A percentile compares a stretch with the other conserved stretches of the same genome.
phyloP scores from a whole-genome alignment of 1,284 basidiomycete genomes.

The Meira miltonrushii region DNA sequence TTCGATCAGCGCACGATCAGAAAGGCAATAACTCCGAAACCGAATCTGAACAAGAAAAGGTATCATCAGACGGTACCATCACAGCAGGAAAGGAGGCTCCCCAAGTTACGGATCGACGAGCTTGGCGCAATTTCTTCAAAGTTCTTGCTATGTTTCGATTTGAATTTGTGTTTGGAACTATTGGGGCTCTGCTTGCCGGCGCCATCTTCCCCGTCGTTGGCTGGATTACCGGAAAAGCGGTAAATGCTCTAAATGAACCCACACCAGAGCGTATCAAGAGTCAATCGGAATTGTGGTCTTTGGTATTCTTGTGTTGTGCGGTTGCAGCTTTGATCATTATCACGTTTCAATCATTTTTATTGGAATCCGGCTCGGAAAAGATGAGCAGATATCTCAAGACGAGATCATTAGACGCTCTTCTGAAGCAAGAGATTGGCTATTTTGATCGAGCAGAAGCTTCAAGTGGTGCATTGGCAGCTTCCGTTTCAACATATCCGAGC shows the following conservation, averaged over 20 bases:
- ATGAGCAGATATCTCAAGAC: constrained; percentile 36
- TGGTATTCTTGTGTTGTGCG: constrained; percentile 42
- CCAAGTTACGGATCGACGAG: too few relatives aligned
- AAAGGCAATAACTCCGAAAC: too few relatives aligned
- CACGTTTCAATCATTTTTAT: constrained; percentile 31
- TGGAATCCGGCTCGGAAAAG: constrained; percentile 43
- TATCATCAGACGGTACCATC: neutral
- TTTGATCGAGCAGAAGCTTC: constrained; percentile 50
- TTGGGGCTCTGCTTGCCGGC: constrained; percentile 39
- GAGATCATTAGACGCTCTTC: constrained; percentile 32
- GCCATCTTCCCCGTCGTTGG: constrained; percentile 53
- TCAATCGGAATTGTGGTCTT: constrained; percentile 29
- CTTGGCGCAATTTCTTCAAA: neutral
- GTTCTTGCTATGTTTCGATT: constrained; percentile 15
- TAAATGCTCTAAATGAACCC: constrained; percentile 33
- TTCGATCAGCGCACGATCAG: neutral
- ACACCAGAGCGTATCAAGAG: constrained; percentile 16
- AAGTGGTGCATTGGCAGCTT: constrained; percentile 53
- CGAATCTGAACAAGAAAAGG: neutral
- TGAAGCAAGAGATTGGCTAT: constrained; percentile 47
- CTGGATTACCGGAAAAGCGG: constrained; percentile 40
- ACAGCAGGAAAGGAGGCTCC: neutral
- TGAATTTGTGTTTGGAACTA: constrained; percentile 29
- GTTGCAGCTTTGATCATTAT: constrained; percentile 28
- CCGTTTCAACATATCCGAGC: constrained; percentile 49